These are phyloP conservation scores for Astraeus odoratus DNA, from an alignment of 768 basidiomycete species.

Conservation along the genomic window DNA sequence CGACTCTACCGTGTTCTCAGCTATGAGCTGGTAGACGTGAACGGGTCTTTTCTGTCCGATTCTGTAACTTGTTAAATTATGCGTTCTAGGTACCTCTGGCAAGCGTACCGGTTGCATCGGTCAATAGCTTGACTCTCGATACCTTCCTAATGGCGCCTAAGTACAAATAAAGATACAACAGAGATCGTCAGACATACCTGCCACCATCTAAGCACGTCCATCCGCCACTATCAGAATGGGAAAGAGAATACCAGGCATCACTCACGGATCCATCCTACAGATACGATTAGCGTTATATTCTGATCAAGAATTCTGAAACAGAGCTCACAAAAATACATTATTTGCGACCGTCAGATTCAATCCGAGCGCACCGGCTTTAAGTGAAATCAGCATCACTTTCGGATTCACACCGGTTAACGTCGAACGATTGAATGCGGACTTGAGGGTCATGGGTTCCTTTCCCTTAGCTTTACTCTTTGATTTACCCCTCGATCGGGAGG, in stretches of 20 bases:
- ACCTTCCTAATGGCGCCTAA: slow-evolving; percentile 45
- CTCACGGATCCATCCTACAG: slow-evolving; percentile 77
- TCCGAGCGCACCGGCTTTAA: slow-evolving; percentile 83
- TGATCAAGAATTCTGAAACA: background rate
- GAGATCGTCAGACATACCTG: slow-evolving; percentile 36
- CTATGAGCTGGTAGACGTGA: slow-evolving; percentile 84
- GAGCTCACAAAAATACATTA: slow-evolving; percentile 70
- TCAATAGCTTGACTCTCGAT: slow-evolving; percentile 84
- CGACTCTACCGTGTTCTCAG: slow-evolving; percentile 83
- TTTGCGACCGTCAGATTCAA: slow-evolving; percentile 86
- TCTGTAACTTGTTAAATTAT: slow-evolving; percentile 19
- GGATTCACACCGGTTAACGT: slow-evolving; percentile 43
- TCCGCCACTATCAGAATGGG: background rate
- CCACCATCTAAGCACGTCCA: slow-evolving; percentile 57
- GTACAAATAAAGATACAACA: slow-evolving; percentile 3
- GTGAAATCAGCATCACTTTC: slow-evolving; percentile 77
- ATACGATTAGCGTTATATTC: slow-evolving; percentile 7
- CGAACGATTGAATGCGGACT: slow-evolving; percentile 14
- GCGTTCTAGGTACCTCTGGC: background rate
- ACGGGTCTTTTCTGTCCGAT: slow-evolving; percentile 83
- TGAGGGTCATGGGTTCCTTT: slow-evolving; percentile 9
- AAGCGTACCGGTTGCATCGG: slow-evolving; percentile 59
- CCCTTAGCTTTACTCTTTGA: slow-evolving; percentile 32
- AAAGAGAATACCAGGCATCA: slow-evolving; percentile 13
- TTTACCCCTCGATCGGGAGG: slow-evolving; percentile 20